Conservation (phyloP, 106 monocot genomes). For the Allium fistulosum region DNA sequence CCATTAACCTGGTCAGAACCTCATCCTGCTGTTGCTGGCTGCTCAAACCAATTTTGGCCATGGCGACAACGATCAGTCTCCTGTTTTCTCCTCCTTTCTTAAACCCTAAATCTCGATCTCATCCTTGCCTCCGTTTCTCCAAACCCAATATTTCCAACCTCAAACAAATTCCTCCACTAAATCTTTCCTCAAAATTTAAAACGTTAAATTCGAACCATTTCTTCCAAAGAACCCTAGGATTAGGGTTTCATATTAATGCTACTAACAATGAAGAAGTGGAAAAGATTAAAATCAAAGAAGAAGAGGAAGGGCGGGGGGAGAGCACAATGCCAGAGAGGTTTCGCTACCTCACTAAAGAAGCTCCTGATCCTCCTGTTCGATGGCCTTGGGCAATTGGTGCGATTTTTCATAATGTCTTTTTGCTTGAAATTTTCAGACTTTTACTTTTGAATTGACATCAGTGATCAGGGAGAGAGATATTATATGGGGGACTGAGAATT, state of each 20-base stretch:
- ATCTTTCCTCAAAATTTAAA: not conserved
- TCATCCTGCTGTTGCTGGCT: too few species aligned
- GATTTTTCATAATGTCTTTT: not conserved
- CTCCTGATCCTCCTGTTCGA: conserved; percentile 32
- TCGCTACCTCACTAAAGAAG: conserved; percentile 28
- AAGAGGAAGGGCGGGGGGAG: conserved; percentile 18
- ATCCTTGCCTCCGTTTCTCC: not conserved
- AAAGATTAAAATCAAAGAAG: not conserved
- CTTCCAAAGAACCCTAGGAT: not conserved
- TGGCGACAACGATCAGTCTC: conserved; percentile 17
- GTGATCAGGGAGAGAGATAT: too few species aligned
- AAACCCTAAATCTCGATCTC: conserved; percentile 6
- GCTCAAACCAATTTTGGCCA: not conserved
- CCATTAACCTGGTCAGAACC: too few species aligned
- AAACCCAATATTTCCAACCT: not conserved
- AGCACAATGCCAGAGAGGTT: conserved; percentile 54
- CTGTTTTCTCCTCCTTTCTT: conserved; percentile 8
- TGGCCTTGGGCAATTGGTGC: conserved; percentile 40
- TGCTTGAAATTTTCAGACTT: too few species aligned
- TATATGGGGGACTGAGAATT: too few species aligned
- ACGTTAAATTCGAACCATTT: not conserved
- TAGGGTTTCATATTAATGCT: not conserved
- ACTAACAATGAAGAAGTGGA: conserved; percentile 6
- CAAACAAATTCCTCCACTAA: not conserved
- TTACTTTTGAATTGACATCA: too few species aligned